Base-by-base conservation (phyloP, 2,329 filamentous ascomycete species). In the Aspergillus oerlinghausenensis region DNA sequence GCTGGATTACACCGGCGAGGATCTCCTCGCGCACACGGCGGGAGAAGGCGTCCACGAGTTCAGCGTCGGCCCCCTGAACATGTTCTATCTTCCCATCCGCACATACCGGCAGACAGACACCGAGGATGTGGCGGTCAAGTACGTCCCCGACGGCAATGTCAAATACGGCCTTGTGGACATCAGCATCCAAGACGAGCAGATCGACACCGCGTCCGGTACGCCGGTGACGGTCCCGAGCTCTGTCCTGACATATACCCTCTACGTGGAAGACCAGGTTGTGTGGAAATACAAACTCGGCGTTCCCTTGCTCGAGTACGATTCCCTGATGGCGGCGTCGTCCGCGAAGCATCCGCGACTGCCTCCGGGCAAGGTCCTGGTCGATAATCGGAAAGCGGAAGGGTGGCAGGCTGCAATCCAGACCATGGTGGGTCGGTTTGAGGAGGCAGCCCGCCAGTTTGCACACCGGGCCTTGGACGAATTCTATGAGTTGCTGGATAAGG, bases 91-190 rank as follows among this genome's bases (percentile, higher is more conserved):
- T 4, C 94, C 94, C 0, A 77, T 93, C 25, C 82, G 88, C 2
- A 93, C 91, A 0, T 99, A 97, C 73, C 81, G 80, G 63, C 91
- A 97, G 73, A 84, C 82, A 1, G 91, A 95, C 63, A 82, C 87
- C 1, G 86, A 92, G 64, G 94, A 97, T 74, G 84, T 96, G 10
- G 82, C 87, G 69, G 81, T 97, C 61, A 90, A 93, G 85, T 96
- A 83, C 78, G 83, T 83, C 49, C 89, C 93, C 2, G 84, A 88
- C 57, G 93, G 93, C 1, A 92, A 91, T 67, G 92, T 87, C 60
- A 97, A 97, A 72, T 93, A 96, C 73, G 91, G 91, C 1, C 84
- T 87, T 0, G 81, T 96, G 28, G 89, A 90, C 23, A 92, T 99
- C 60, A 85, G 87, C 58, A 85, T 85, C 55, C 81, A 84, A 4